Evolutionary conservation across 2,329 filamentous ascomycete species (phyloP), one percentile per base, ranked within the genome.

Genomic region (Sporothrix globosa): DNA sequence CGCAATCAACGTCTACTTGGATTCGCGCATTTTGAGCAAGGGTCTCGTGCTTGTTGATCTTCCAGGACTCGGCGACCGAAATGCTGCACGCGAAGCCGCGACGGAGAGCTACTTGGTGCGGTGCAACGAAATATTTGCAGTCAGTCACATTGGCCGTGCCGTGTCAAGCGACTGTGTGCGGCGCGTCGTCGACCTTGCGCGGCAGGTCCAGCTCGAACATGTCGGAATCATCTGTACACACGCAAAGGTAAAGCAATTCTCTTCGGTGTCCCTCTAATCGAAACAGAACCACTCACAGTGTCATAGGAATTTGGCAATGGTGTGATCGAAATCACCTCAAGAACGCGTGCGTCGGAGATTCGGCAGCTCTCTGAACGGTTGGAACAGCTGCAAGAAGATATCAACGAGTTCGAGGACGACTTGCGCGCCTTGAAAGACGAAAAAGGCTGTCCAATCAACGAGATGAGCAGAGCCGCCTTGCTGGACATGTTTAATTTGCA

Each of bases 1-100:
- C 39, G 58, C 58, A 13, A 61, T 61, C 41, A 61, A 46, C 14
- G 58, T 61, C 58, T 61, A 13, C 4, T 61, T 61, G 58, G 13
- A 61, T 61, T 21, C 58, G 19, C 58, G 9, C 41, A 61, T 61
- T 1, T 46, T 61, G 21, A 61, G 58, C 39, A 61, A 61, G 14
- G 58, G 58, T 17, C 58, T 61, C 34, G 21, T 61, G 9, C 58
- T 61, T 61, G 58, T 61, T 17, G 58, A 61, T 27, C 58, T 61
- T 44, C 58, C 58, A 61, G 58, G 58, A 61, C 58, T 61, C 5
- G 58, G 58, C 34, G 58, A 61, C 34, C 58, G 58, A 61, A 61
- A 46, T 27, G 58, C 58, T 3, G 58, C 58, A 9, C 58, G 58
- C 39, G 58, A 61, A 61, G 58, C 58, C 9, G 58, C 44, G n/a